Conservation (phyloP, 768 basidiomycete genomes). For the Strobilomyces dryophilus region DNA sequence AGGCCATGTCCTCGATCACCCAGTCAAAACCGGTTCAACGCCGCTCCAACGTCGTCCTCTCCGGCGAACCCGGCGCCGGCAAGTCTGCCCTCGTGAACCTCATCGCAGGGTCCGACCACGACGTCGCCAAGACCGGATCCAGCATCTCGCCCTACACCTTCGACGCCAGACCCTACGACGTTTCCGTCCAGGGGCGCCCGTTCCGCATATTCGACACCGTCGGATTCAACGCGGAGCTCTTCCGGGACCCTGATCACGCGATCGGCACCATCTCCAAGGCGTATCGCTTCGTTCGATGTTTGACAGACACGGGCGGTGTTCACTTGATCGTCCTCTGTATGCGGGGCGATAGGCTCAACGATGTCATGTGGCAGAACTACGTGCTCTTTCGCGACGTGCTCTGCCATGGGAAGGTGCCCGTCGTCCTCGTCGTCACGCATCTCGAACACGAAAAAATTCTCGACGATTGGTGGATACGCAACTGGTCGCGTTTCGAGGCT, state of each 20-base stretch:
- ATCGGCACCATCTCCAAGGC: background rate
- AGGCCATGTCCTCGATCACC: background rate
- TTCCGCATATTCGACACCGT: background rate
- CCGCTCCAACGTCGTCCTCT: background rate
- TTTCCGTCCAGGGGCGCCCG: background rate
- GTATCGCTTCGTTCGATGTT: background rate
- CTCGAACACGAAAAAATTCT: background rate
- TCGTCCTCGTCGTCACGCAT: conserved; percentile 4
- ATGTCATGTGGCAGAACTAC: background rate
- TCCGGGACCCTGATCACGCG: no score
- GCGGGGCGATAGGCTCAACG: no score
- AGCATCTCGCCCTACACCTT: no score
- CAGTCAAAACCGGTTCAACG: background rate
- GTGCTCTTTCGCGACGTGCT: background rate
- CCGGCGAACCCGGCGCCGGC: background rate
- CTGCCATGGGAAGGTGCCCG: conserved; percentile 1
- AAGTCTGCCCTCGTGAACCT: background rate
- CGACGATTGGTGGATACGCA: conserved; percentile 1
- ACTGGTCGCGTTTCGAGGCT: conserved; percentile 17
- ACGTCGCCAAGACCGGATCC: background rate
- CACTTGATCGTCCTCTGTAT: background rate
- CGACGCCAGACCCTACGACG: background rate
- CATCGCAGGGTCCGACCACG: background rate
- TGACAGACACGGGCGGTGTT: background rate
- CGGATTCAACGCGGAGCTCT: no score